These are phyloP conservation scores for Theobroma cacao DNA, from an alignment of 345 rosid genomes.

Conservation along the genomic window DNA sequence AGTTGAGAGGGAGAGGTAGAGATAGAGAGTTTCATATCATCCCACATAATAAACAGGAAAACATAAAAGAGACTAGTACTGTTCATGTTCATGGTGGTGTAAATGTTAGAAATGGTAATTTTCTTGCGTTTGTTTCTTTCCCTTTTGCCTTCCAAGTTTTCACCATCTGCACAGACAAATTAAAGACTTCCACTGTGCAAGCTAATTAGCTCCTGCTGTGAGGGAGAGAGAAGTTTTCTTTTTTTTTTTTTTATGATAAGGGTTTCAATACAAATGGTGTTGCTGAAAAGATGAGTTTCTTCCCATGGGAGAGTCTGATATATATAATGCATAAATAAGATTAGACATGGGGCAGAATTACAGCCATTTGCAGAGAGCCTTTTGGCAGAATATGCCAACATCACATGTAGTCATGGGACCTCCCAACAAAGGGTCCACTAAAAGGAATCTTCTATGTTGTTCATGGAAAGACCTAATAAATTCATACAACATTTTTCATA, in stretches of 20 bases:
- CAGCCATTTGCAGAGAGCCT: background rate
- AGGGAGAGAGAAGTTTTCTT: background rate
- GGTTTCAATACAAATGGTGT: background rate
- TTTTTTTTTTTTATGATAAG: background rate
- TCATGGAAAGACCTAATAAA: background rate
- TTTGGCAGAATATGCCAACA: conserved; percentile 2
- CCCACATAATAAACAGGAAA: background rate
- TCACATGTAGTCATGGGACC: conserved; percentile 3
- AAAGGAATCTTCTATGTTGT: background rate
- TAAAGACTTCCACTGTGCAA: background rate
- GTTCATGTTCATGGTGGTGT: background rate
- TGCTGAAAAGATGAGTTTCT: background rate
- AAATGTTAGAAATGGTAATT: background rate
- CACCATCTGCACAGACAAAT: no score
- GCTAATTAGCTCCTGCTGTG: background rate
- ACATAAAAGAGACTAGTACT: background rate
- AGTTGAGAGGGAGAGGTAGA: conserved; percentile 5
- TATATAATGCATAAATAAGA: background rate
- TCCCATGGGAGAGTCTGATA: background rate
- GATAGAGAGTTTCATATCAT: background rate
- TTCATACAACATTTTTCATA: background rate
- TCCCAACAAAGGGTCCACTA: background rate
- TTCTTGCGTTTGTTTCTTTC: background rate
- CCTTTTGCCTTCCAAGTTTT: background rate
- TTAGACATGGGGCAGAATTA: conserved; percentile 4